phyloP scores from a whole-genome alignment of 495 filamentous ascomycete genomes.

The Pyrenula aspistea region DNA sequence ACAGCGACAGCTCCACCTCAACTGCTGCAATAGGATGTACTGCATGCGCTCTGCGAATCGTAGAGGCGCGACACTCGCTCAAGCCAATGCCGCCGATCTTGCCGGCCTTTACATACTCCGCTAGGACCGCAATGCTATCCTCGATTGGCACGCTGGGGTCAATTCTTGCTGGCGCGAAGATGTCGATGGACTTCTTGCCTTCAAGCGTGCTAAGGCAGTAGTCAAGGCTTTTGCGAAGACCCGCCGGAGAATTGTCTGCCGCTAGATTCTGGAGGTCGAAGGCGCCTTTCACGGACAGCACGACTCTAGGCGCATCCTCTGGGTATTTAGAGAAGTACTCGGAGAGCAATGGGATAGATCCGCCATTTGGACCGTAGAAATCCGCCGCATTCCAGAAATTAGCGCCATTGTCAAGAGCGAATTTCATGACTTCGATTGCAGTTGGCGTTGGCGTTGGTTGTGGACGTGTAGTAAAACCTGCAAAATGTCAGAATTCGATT shows the following conservation, averaged over 20 bases:
- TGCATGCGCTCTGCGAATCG: slow-evolving; percentile 55
- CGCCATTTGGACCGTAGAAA: slow-evolving; percentile 64
- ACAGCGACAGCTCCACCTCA: slow-evolving; percentile 60
- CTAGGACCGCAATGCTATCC: slow-evolving; percentile 40
- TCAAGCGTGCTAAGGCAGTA: slow-evolving; percentile 41
- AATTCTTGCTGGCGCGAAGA: slow-evolving; percentile 67
- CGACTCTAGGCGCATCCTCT: slow-evolving; percentile 45
- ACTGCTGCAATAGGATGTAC: slow-evolving; percentile 43
- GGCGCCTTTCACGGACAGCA: slow-evolving; percentile 50
- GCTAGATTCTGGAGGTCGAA: slow-evolving; percentile 17
- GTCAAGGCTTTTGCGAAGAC: slow-evolving; percentile 55
- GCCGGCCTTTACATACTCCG: slow-evolving; percentile 58
- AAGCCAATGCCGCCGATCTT: slow-evolving; percentile 69
- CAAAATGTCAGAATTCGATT: not conserved
- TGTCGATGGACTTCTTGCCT: slow-evolving; percentile 69
- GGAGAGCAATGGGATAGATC: slow-evolving; percentile 46
- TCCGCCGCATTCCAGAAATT: slow-evolving; percentile 77
- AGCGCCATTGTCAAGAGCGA: slow-evolving; percentile 50
- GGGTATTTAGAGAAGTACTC: slow-evolving; percentile 50
- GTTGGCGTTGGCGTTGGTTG: slow-evolving; percentile 43
- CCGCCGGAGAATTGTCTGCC: slow-evolving; percentile 49
- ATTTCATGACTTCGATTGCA: slow-evolving; percentile 55
- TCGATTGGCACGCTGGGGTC: slow-evolving; percentile 53
- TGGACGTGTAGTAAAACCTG: slow-evolving; percentile 66
- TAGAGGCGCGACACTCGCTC: slow-evolving; percentile 60